Base-by-base conservation (phyloP, 306 rosid species). In the Inga leiocalycina region DNA sequence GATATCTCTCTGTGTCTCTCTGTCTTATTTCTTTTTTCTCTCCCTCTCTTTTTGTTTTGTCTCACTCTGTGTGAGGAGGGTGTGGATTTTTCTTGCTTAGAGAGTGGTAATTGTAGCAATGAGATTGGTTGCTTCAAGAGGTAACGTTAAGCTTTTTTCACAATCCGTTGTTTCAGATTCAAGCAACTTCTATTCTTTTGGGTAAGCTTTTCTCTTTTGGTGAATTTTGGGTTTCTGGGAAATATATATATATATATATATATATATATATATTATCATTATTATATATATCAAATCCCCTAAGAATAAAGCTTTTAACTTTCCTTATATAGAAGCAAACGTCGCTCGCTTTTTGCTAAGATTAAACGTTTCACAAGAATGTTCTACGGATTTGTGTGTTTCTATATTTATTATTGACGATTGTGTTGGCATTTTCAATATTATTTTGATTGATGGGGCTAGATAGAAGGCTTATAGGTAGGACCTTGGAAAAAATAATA, bases 101-200 rank as follows among this genome's bases (percentile, higher is more conserved):
- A 82, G 10, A 84, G 85, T 46, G 74, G 72, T 78, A 80, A 81
- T 76, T 82, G 82, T 85, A 83, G 88, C 87, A 84, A 62, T 48
- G 77, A 85, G 90, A 81, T 69, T 81, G 94, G 90, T 90, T 90
- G 94, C 97, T 94, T 92, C 87, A 83, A 85, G 91, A 92, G 84
- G 86, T 79, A 89, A 83, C 74, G 69, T 87, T 87, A 83, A 72
- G 91, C 87, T 90, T 90, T 91, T 85, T 85, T 87, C 81, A 80
- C 85, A 93, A 92, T 92, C 90, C 98, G 66, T 94, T 94, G 93
- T 94, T 94, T 94, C 92, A 92, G 82, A 84, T 27, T 76, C 87
- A 94, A 94, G 98, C 97, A 92, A 94, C 95, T 81, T 48, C 82
- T 72, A 81, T 86, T 91, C 92, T 87, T 87, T 91, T 80, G 64